Evolutionary conservation across 768 basidiomycete species (phyloP).

Genomic region (Podaxis sp.): DNA sequence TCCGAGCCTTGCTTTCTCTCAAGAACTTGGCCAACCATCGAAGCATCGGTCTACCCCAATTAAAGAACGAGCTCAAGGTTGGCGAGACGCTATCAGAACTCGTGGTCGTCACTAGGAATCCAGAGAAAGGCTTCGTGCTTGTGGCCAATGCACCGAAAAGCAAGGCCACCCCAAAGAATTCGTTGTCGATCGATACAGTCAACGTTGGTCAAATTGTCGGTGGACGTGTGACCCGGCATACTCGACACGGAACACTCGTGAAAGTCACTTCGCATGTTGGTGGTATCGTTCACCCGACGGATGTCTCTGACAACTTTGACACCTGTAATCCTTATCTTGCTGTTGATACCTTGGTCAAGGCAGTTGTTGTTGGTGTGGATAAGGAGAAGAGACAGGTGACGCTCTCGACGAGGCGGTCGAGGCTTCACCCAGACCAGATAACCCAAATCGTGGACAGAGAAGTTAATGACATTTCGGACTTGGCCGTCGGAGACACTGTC

Average conservation of each 20-base stretch:
- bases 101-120: constrained; percentile 86
- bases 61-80: constrained; percentile 58
- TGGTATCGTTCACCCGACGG: constrained; percentile 81
- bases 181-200: constrained; percentile 65
- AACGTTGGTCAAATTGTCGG: constrained; percentile 72
- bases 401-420: constrained; percentile 81
- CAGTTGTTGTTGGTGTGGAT: constrained; percentile 71
- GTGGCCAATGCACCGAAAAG: constrained; percentile 72
- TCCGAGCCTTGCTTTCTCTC: constrained; percentile 83
- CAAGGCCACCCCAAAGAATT: constrained; percentile 46
- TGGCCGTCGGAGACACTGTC: constrained; percentile 73
- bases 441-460: constrained; percentile 65
- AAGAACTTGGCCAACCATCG: constrained; percentile 85
- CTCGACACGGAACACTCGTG: constrained; percentile 69
- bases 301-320: constrained; percentile 79
- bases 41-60: constrained; percentile 59
- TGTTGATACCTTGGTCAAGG: constrained; percentile 67
- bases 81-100: constrained; percentile 77
- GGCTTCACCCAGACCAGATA: constrained; percentile 52
- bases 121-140: constrained; percentile 83
- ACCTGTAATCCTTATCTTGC: constrained; percentile 53
- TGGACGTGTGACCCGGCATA: constrained; percentile 78
- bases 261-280: constrained; percentile 72
- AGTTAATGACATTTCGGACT: constrained; percentile 55
- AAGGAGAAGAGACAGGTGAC: constrained; percentile 62